Conservation (phyloP, 257 asterid species). For the Sherardia arvensis region DNA sequence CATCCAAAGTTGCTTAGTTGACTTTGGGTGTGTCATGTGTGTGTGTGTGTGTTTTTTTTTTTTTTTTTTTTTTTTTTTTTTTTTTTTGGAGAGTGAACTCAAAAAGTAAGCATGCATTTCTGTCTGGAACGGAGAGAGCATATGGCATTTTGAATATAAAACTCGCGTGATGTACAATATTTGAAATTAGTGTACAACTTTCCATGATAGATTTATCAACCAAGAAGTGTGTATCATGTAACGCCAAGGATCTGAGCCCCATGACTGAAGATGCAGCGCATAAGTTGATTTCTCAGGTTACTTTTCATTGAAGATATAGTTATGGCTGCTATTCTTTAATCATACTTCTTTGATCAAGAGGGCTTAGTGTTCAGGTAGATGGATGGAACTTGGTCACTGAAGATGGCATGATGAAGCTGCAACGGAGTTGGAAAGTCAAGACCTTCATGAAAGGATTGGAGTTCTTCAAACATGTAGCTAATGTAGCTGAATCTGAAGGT, state of each 20-base stretch:
- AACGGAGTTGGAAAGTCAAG: slow-evolving; percentile 80
- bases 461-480: slow-evolving; percentile 70
- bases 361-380: slow-evolving; percentile 38
- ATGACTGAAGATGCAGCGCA: slow-evolving; percentile 35
- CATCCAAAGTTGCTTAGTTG: not conserved
- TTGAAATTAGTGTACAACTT: slow-evolving; percentile 1
- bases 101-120: too few relatives aligned
- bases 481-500: slow-evolving; percentile 93
- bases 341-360: not conserved
- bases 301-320: not conserved
- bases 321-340: not conserved
- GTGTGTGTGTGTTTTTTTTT: not conserved
- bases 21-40: not conserved
- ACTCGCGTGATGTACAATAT: not conserved
- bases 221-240: slow-evolving; percentile 61
- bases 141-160: not conserved
- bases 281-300: slow-evolving; percentile 25
- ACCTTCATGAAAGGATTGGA: slow-evolving; percentile 79
- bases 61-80: too few relatives aligned
- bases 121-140: too few relatives aligned
- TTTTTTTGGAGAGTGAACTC: too few relatives aligned
- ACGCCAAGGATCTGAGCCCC: slow-evolving; percentile 27
- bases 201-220: slow-evolving; percentile 53
- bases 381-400: slow-evolving; percentile 76
- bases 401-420: slow-evolving; percentile 57